A percentile compares a stretch with the other conserved stretches of the same genome.
Conservation (phyloP, 2,329 filamentous ascomycete genomes). For the Alternaria incomplexa region DNA sequence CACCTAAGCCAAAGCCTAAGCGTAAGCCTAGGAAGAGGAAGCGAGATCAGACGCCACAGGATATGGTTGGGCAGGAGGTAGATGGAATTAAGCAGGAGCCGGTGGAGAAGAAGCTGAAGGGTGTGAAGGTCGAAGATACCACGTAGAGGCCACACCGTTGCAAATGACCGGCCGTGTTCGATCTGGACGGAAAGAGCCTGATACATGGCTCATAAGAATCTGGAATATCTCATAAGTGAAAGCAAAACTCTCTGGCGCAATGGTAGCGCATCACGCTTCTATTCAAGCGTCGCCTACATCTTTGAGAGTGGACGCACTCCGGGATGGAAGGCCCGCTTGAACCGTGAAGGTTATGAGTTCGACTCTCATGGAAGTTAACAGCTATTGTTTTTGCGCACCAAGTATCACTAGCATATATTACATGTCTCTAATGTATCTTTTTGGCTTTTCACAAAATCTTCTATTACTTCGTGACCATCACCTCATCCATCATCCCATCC, state of each 20-base stretch:
- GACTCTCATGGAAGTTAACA: background rate
- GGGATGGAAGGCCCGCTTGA: background rate
- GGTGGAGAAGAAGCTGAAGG: background rate
- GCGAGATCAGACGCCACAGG: background rate
- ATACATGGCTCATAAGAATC: rapidly evolving
- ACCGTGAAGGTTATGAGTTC: background rate
- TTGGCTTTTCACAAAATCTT: too few relatives aligned
- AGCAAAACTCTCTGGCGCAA: background rate
- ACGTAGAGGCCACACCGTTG: background rate
- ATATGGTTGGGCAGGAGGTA: too few relatives aligned
- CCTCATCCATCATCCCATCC: background rate
- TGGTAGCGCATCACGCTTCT: background rate
- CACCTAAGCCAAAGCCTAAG: background rate
- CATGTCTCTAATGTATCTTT: too few relatives aligned
- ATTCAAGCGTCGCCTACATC: background rate
- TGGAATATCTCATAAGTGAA: background rate
- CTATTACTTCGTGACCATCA: background rate
- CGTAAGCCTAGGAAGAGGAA: background rate
- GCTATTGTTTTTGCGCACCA: background rate
- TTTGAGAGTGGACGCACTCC: too few relatives aligned
- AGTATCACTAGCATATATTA: too few relatives aligned
- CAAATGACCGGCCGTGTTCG: background rate
- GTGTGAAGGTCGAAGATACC: background rate
- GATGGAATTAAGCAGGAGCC: background rate
- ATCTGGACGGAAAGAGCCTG: background rate